Conservation (phyloP, 495 filamentous ascomycete species). For the Tuber magnatum region DNA sequence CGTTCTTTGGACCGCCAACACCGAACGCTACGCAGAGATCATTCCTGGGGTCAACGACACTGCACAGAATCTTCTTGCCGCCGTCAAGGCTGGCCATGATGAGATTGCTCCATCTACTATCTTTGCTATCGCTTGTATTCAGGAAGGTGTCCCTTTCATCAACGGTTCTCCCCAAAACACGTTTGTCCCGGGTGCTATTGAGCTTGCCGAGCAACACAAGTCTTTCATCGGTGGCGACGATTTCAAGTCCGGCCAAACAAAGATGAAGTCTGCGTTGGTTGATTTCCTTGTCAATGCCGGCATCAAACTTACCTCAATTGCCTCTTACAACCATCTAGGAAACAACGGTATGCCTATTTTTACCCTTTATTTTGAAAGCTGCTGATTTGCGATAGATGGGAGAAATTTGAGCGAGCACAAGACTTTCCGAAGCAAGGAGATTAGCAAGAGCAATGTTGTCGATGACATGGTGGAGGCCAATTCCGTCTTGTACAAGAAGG, state of each 20-base stretch:
- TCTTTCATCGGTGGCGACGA: slow-evolving; percentile 97
- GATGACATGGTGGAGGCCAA: slow-evolving; percentile 99
- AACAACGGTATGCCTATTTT: slow-evolving; percentile 58
- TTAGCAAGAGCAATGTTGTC: slow-evolving; percentile 96
- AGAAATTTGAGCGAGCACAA: slow-evolving; percentile 95
- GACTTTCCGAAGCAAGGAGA: slow-evolving; percentile 99
- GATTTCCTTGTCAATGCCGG: slow-evolving; percentile 98
- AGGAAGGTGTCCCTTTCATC: slow-evolving; percentile 91
- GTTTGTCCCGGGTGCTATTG: slow-evolving; percentile 85
- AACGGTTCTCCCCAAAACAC: slow-evolving; percentile 99
- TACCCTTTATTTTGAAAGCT: background rate
- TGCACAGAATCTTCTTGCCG: slow-evolving; percentile 80
- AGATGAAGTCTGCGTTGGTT: slow-evolving; percentile 99
- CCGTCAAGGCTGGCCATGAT: slow-evolving; percentile 76
- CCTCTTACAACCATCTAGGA: slow-evolving; percentile 98
- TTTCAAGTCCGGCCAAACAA: slow-evolving; percentile 99
- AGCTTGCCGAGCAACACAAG: slow-evolving; percentile 77
- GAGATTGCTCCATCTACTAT: slow-evolving; percentile 91
- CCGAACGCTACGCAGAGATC: slow-evolving; percentile 89
- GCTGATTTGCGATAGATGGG: slow-evolving; percentile 53
- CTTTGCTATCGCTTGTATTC: slow-evolving; percentile 88
- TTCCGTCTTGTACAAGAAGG: slow-evolving; percentile 74
- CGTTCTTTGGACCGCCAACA: slow-evolving; percentile 98
- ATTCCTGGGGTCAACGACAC: slow-evolving; percentile 90
- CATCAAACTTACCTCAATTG: slow-evolving; percentile 98